Evolutionary conservation across 2,329 filamentous ascomycete species (phyloP), one percentile per base, ranked within the genome.

Genomic region (Ophiobolus disseminans): DNA sequence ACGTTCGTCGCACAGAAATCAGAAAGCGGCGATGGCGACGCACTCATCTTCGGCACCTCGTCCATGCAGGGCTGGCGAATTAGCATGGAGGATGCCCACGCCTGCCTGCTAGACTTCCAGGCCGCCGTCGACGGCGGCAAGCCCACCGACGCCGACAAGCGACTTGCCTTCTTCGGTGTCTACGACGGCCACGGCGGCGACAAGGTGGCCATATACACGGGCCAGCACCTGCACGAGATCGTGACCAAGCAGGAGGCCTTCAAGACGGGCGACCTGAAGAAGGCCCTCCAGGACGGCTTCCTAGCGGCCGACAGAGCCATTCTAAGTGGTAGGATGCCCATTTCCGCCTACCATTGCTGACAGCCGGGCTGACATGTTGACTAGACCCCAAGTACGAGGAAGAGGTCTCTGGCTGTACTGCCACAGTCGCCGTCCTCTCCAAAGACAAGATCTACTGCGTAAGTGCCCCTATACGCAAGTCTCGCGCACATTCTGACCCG

Each of bases 51-150:
- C 76, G 94, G 94, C 72, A 86, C 97, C 61, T 99, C 94, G 61
- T 91, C 91, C 77, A 99, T 99, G 94, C 94, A 99, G 78, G 94
- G 94, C 81, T 99, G 94, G 94, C 89, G 94, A 79, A 97, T 99
- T 79, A 96, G 90, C 81, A 99, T 99, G 94, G 94, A 99, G 76
- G 94, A 99, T 74, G 87, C 94, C 57, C 94, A 99, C 78, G 90
- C 90, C 54, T 84, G 89, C 46, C 80, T 97, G 42, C 88, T 99
- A 72, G 90, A 97, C 75, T 85, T 97, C 62, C 85, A 94, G 68
- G 80, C 85, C 53, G 78, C 80, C 53, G 77, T 78, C 63, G 76
- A 76, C 26, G 73, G 69, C 50, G 77, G 80, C 55, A 79, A 82
- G 58, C 63, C 87, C 63, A 85, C 85, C 45, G 81, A 84, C 41